Evolutionary conservation across 768 basidiomycete species (phyloP).

Genomic region (Agrocybe praecox): DNA sequence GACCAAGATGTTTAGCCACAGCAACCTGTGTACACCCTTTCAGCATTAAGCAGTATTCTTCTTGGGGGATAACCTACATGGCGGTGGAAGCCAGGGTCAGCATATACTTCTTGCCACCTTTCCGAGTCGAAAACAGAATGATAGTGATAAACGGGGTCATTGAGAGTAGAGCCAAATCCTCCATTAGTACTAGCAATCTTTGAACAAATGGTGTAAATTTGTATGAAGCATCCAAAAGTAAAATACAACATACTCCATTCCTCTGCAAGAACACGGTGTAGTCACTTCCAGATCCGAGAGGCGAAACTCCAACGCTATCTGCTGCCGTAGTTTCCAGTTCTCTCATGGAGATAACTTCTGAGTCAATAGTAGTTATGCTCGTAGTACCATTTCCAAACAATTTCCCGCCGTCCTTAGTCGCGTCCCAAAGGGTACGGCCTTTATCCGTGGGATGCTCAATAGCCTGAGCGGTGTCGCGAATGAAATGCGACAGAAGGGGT

Average conservation of each 20-base stretch:
- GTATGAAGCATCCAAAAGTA: background rate
- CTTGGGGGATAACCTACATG: slow-evolving; percentile 53
- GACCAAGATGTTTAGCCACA: slow-evolving; percentile 67
- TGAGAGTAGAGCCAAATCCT: slow-evolving; percentile 41
- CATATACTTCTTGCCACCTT: slow-evolving; percentile 74
- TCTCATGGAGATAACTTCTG: slow-evolving; percentile 32
- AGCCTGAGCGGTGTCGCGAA: slow-evolving; percentile 67
- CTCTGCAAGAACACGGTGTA: slow-evolving; percentile 91
- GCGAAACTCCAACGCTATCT: slow-evolving; percentile 41
- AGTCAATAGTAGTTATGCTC: slow-evolving; percentile 12
- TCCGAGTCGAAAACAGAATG: slow-evolving; percentile 76
- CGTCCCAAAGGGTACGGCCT: slow-evolving; percentile 78
- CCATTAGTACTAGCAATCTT: slow-evolving; percentile 46
- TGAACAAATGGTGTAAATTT: background rate
- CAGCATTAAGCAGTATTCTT: background rate
- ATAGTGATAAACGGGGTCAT: slow-evolving; percentile 76
- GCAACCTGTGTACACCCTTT: slow-evolving; percentile 46
- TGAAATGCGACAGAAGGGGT: slow-evolving; percentile 80
- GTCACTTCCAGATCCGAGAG: slow-evolving; percentile 87
- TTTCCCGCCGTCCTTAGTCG: slow-evolving; percentile 60
- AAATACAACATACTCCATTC: slow-evolving; percentile 43
- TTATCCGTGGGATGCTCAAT: slow-evolving; percentile 72
- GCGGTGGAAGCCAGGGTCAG: slow-evolving; percentile 73
- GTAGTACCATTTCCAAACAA: slow-evolving; percentile 32
- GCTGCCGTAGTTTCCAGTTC: slow-evolving; percentile 38